Conservation (phyloP, 108 stramenopile genomes). For the Pseudonitzschia multiseries region DNA sequence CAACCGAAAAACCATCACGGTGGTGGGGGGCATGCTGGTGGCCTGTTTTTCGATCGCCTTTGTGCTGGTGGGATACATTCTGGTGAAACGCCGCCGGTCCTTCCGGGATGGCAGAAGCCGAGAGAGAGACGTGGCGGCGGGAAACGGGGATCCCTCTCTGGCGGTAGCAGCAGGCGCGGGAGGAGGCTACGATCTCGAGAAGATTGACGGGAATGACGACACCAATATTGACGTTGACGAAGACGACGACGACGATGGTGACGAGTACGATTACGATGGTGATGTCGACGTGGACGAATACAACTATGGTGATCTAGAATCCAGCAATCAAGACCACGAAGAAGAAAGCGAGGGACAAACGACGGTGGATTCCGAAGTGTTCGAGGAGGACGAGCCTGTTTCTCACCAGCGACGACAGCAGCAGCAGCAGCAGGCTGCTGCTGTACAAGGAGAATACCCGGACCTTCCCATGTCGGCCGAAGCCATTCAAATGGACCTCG, state of each 20-base stretch:
- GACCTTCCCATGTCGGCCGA: conserved; percentile 10
- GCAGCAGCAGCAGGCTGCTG: conserved; percentile 1
- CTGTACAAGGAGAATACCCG: conserved; percentile 7
- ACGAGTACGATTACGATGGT: conserved; percentile 14
- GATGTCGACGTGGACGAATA: not conserved
- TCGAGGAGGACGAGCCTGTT: not conserved
- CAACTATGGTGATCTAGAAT: not conserved
- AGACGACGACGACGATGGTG: not conserved
- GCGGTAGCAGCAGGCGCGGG: not conserved
- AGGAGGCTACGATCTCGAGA: not conserved
- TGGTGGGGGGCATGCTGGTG: conserved; percentile 40
- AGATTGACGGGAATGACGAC: not conserved
- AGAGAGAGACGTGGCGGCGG: not conserved
- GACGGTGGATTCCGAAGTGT: not conserved
- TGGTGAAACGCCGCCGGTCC: conserved; percentile 24
- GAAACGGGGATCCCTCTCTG: not conserved
- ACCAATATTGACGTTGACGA: not conserved
- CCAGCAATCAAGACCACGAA: not conserved
- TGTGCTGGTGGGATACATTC: conserved; percentile 22
- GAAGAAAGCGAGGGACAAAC: not conserved
- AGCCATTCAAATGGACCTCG: conserved; percentile 26
- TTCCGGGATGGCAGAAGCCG: not conserved
- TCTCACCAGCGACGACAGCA: not conserved
- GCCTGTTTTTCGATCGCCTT: conserved; percentile 35
- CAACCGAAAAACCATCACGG: conserved; percentile 30